A percentile compares a stretch with the other conserved stretches of the same genome.
Conservation (phyloP, 371 early-diverging fungal species). For the Rhizopus arrhizus region DNA sequence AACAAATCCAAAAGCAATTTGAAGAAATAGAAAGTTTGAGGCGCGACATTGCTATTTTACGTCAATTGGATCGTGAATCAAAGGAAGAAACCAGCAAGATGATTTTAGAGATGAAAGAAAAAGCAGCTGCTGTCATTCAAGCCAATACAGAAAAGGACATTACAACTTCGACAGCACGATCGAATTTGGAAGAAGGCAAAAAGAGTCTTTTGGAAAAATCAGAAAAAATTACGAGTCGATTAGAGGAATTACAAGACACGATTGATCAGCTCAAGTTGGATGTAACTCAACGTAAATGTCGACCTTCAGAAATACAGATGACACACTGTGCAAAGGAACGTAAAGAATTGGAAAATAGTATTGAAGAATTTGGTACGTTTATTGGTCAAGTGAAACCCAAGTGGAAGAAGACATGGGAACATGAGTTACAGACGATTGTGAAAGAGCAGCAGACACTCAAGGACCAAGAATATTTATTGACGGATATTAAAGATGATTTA, state of each 20-base stretch:
- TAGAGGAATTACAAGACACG: conserved; percentile 75
- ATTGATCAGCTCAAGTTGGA: conserved; percentile 80
- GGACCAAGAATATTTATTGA: conserved; percentile 73
- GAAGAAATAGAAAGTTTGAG: conserved; percentile 41
- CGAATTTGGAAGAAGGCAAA: conserved; percentile 70
- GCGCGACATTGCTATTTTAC: conserved; percentile 60
- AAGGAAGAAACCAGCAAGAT: conserved; percentile 47
- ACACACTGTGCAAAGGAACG: conserved; percentile 62
- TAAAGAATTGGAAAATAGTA: conserved; percentile 55
- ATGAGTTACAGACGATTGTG: conserved; percentile 78
- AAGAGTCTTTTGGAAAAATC: conserved; percentile 61
- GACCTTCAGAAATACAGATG: conserved; percentile 67
- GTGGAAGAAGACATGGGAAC: conserved; percentile 88
- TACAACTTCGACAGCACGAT: conserved; percentile 36
- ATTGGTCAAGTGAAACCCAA: conserved; percentile 67
- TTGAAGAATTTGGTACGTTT: conserved; percentile 59
- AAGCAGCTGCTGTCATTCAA: conserved; percentile 47
- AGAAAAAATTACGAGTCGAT: conserved; percentile 59
- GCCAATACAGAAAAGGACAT: conserved; percentile 42
- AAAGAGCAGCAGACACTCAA: conserved; percentile 81
- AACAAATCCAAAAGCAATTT: conserved; percentile 25
- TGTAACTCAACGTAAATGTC: conserved; percentile 72
- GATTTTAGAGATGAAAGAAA: conserved; percentile 45
- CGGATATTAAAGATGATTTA: conserved; percentile 73
- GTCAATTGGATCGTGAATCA: conserved; percentile 63